A percentile compares a stretch with the other conserved stretches of the same genome.
phyloP scores from a whole-genome alignment of 495 filamentous ascomycete species.

The Immersiella caudata region DNA sequence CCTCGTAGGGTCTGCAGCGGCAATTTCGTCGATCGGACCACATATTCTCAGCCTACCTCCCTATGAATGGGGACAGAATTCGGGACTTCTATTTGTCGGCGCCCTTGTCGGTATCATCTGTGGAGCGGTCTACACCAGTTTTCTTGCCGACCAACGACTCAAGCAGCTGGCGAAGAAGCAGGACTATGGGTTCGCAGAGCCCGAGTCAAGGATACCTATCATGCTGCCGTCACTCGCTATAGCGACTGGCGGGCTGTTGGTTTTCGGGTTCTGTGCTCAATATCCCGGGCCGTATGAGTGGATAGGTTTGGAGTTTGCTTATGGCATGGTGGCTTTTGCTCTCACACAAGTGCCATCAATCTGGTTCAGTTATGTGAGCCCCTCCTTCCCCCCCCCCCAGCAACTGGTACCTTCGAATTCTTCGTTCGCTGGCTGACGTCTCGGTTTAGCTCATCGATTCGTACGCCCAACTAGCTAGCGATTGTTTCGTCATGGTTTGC shows the following conservation, averaged over 20 bases:
- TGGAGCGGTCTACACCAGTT: conserved; percentile 21
- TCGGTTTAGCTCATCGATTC: conserved; percentile 36
- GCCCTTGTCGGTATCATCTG: conserved; percentile 32
- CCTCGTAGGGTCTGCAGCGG: conserved; percentile 31
- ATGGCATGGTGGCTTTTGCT: conserved; percentile 38
- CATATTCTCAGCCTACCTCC: conserved; percentile 28
- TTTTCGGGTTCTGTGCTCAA: conserved; percentile 39
- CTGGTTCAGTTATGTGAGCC: conserved; percentile 40
- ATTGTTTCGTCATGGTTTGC: conserved; percentile 41
- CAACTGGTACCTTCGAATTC: too few species aligned
- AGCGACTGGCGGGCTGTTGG: conserved; percentile 33
- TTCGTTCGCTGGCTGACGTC: not conserved
- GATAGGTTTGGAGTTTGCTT: conserved; percentile 37
- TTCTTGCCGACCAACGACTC: conserved; percentile 28
- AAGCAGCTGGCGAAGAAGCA: conserved; percentile 21
- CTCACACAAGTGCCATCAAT: conserved; percentile 34
- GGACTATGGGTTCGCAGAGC: conserved; percentile 33
- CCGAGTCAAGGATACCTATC: conserved; percentile 32
- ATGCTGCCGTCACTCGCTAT: conserved; percentile 32
- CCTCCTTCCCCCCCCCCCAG: too few species aligned
- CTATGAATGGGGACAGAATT: conserved; percentile 32
- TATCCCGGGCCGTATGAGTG: conserved; percentile 26
- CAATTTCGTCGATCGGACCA: conserved; percentile 36
- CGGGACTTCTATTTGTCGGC: conserved; percentile 34
- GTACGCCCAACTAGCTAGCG: conserved; percentile 36